Conservation (phyloP, 1,139 yeast genomes). For the Kurtzmaniella quercitrusa region DNA sequence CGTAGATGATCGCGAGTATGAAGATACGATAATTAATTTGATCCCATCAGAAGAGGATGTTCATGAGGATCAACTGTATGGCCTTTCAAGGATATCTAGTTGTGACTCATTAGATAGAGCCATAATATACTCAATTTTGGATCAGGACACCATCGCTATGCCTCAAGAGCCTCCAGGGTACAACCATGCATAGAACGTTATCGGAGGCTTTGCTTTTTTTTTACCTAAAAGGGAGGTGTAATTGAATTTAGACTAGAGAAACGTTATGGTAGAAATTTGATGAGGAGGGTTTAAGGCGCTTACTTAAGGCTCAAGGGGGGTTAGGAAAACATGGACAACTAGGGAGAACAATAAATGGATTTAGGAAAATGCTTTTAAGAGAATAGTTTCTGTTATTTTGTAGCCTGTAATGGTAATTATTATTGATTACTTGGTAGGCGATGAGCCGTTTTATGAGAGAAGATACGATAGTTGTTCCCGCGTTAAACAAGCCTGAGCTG, state of each 20-base stretch:
- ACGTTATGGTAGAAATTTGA: neutral
- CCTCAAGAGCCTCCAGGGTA: conserved; percentile 6
- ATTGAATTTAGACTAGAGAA: neutral
- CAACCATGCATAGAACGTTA: neutral
- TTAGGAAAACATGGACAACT: too few relatives aligned
- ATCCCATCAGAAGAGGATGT: conserved; percentile 11
- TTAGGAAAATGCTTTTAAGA: too few relatives aligned
- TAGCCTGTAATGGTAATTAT: too few relatives aligned
- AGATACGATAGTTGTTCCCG: too few relatives aligned
- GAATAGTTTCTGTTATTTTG: too few relatives aligned
- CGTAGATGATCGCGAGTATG: conserved; percentile 35
- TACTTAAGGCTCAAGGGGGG: too few relatives aligned
- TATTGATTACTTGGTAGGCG: too few relatives aligned
- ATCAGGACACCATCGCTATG: conserved; percentile 5
- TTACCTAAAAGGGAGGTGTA: neutral
- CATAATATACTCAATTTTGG: conserved; percentile 9
- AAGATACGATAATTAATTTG: conserved; percentile 29
- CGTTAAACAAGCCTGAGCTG: too few relatives aligned
- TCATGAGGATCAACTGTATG: neutral
- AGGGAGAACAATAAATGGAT: too few relatives aligned
- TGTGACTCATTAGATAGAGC: conserved; percentile 8
- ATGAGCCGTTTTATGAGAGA: too few relatives aligned
- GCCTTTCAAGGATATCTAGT: neutral
- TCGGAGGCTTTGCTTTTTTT: neutral
- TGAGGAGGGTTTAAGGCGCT: too few relatives aligned